Evolutionary conservation across 140 eudicot genomes (phyloP).

Genomic region (Oenanthe javanica): DNA sequence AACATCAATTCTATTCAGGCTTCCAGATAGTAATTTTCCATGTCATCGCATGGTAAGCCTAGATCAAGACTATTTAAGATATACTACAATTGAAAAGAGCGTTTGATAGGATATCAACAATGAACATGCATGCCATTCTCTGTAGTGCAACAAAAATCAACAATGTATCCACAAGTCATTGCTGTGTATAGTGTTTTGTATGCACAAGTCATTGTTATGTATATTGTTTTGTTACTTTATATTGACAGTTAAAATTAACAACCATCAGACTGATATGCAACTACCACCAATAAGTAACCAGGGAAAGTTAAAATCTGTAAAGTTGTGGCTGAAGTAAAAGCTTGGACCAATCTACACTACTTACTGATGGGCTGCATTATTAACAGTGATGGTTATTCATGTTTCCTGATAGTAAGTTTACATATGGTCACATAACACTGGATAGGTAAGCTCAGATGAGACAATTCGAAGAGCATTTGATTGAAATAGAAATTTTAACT

Average conservation of each 20-base stretch:
- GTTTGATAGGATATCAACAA: not conserved
- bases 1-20: not conserved
- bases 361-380: not conserved
- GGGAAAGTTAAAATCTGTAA: not conserved
- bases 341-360: not conserved
- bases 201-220: not conserved
- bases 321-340: not conserved
- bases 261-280: not conserved
- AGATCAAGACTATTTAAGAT: not conserved
- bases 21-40: not conserved
- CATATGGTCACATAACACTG: not conserved
- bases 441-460: not conserved
- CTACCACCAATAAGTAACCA: not conserved
- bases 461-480: not conserved
- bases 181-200: not conserved
- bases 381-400: not conserved
- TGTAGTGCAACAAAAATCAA: not conserved
- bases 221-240: not conserved
- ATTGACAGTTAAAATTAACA: not conserved
- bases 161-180: not conserved
- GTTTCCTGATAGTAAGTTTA: not conserved
- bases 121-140: not conserved
- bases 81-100: not conserved
- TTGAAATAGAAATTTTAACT: not conserved
- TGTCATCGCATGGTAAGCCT: not conserved